Base-by-base conservation (phyloP, 768 basidiomycete genomes). In the Mycena haematopus region DNA sequence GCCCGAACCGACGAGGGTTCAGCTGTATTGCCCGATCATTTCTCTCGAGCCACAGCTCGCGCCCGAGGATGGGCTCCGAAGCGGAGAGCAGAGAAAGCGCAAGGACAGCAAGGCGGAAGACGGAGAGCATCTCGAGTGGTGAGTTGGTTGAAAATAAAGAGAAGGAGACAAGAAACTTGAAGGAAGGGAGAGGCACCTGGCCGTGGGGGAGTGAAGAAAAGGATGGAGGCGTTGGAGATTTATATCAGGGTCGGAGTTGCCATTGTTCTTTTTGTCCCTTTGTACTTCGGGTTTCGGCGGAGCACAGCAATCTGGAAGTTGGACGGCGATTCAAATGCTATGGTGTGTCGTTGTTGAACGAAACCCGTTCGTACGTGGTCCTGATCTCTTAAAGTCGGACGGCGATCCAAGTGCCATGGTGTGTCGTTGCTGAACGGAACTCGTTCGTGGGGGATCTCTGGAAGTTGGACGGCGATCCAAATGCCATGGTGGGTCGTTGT, bases 1-100 rank as follows among this genome's bases (percentile, higher is more conserved):
- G 80, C 25, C 80, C 78, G 69, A 85, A 86, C 29, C 85, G 80
- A 68, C 85, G 79, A 44, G 83, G 84, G 68, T 84, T 4, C 29
- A 31, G 29, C 29, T 31, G 74, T 42, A 86, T 75, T n/a, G 81
- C 72, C 13, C 71, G 73, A 63, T 74, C 76, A 64, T 84, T 74
- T 50, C 84, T 75, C 69, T 87, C 84, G 31, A 83, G 69, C 81
- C 81, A 82, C 35, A 67, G 65, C 54, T 78, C 76, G 49, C 84
- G 84, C 29, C 77, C 79, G 35, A 79, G 58, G 56, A 70, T 78
- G 25, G 53, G 50, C 50, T 65, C 38, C 15, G 69, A 69, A 2
- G 60, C 60, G 46, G 66, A 67, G 24, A 71, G 56, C 51, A 66
- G 52, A 6, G 62, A 44, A n/a, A 71, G 52, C 33, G 70, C 64